Conservation (phyloP, 2,329 filamentous ascomycete genomes). For the Achaetomium macrosporum region DNA sequence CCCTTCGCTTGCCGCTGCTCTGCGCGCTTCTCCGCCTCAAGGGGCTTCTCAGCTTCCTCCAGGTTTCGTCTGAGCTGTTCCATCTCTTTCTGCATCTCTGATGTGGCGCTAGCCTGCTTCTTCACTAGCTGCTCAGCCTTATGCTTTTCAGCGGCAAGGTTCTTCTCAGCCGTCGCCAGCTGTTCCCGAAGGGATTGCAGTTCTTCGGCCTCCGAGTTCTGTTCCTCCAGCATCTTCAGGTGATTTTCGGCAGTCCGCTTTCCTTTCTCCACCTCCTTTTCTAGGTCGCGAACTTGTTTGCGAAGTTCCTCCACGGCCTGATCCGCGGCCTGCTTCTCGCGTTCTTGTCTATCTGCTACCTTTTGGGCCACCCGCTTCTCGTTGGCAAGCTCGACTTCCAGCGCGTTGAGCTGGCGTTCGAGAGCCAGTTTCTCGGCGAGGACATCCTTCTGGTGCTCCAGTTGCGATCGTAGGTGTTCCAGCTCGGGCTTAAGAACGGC, state of each 20-base stretch:
- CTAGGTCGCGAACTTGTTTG: conserved; percentile 29
- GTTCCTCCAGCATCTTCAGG: conserved; percentile 12
- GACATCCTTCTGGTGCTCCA: conserved; percentile 57
- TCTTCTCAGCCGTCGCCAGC: conserved; percentile 21
- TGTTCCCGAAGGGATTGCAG: conserved; percentile 24
- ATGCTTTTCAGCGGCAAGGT: conserved; percentile 26
- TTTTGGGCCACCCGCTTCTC: conserved; percentile 67
- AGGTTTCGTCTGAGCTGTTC: conserved; percentile 23
- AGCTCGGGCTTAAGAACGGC: conserved; percentile 49
- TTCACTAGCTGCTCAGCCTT: conserved; percentile 34
- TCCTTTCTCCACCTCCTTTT: conserved; percentile 38
- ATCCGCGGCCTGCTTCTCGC: conserved; percentile 30
- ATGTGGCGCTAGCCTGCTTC: conserved; percentile 28
- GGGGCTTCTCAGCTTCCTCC: conserved; percentile 21
- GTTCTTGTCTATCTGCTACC: conserved; percentile 35
- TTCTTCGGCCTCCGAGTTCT: conserved; percentile 30
- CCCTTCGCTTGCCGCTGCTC: conserved; percentile 19
- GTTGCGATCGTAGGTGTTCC: conserved; percentile 50
- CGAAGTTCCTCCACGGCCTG: conserved; percentile 27
- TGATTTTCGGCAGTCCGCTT: conserved; percentile 24
- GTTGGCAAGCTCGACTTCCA: conserved; percentile 77
- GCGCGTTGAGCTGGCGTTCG: conserved; percentile 67
- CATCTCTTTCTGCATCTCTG: conserved; percentile 29
- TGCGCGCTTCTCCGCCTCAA: conserved; percentile 26
- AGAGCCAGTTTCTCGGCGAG: conserved; percentile 74